Percentiles rank a stretch among this genome's conserved stretches.
Conservation (phyloP, 441 rosid species). For the Bocquillonia castaneifolia region DNA sequence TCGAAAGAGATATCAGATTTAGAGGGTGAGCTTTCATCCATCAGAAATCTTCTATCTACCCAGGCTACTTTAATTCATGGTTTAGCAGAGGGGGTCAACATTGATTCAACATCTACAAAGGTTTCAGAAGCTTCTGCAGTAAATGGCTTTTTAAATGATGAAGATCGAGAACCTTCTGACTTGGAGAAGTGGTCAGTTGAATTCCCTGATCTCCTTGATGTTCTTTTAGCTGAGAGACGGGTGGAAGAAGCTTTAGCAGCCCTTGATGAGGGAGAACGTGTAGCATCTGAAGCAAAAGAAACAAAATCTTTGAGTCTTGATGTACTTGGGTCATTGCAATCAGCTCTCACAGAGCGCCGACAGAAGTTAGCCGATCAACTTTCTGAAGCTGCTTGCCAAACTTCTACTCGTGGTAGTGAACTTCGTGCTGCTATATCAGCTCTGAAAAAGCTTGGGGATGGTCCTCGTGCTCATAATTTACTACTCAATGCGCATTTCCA, state of each 20-base stretch:
- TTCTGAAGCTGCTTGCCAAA: slow-evolving; percentile 90
- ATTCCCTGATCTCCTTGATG: slow-evolving; percentile 87
- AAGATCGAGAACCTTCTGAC: slow-evolving; percentile 65
- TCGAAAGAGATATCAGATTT: slow-evolving; percentile 97
- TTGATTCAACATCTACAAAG: slow-evolving; percentile 46
- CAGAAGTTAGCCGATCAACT: slow-evolving; percentile 95
- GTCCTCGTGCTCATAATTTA: slow-evolving; percentile 89
- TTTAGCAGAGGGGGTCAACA: slow-evolving; percentile 80
- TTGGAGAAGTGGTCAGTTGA: slow-evolving; percentile 79
- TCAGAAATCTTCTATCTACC: slow-evolving; percentile 84
- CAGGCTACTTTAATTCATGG: slow-evolving; percentile 91
- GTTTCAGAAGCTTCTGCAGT: slow-evolving; percentile 40
- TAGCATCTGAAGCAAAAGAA: slow-evolving; percentile 61
- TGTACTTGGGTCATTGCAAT: slow-evolving; percentile 52
- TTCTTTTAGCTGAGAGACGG: slow-evolving; percentile 89
- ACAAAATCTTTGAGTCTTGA: slow-evolving; percentile 44
- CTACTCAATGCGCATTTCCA: slow-evolving; percentile 84
- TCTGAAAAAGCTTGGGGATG: slow-evolving; percentile 97
- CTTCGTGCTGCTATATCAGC: slow-evolving; percentile 90
- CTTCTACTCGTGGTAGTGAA: slow-evolving; percentile 84
- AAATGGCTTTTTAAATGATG: slow-evolving; percentile 35
- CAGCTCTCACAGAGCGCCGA: slow-evolving; percentile 58
- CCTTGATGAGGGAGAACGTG: slow-evolving; percentile 76
- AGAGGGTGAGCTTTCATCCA: slow-evolving; percentile 94
- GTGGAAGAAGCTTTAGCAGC: slow-evolving; percentile 88